These are phyloP conservation scores for Lepraria neglecta DNA, from an alignment of 495 filamentous ascomycete species.

Conservation along the genomic window DNA sequence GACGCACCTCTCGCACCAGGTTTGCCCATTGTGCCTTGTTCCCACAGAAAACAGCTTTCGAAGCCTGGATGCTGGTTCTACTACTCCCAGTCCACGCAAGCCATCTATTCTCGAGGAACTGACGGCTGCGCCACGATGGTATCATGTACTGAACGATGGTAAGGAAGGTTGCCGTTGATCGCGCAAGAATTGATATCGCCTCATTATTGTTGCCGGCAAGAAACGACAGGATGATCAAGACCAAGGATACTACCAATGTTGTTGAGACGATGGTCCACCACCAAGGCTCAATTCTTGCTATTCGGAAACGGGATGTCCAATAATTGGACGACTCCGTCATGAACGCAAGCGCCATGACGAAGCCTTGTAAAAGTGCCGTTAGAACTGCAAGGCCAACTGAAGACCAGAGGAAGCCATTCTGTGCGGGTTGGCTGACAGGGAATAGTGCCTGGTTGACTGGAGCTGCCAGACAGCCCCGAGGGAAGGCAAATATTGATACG, in stretches of 20 bases:
- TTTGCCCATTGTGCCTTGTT: conserved; percentile 1
- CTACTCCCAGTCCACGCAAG: conserved; percentile 13
- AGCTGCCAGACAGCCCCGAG: neutral
- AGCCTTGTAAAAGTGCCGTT: conserved; percentile 2
- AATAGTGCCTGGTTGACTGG: neutral
- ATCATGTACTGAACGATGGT: conserved; percentile 13
- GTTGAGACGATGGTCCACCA: conserved; percentile 3
- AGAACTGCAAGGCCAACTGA: conserved; percentile 1
- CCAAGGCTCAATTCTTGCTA: conserved; percentile 2
- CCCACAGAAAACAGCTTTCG: conserved; percentile 11
- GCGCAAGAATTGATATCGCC: neutral
- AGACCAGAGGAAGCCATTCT: conserved; percentile 9
- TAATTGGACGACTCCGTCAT: conserved; percentile 3
- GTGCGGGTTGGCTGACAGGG: conserved; percentile 7
- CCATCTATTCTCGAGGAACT: conserved; percentile 10
- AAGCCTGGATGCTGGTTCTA: conserved; percentile 8
- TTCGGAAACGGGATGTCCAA: conserved; percentile 5
- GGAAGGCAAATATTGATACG: neutral
- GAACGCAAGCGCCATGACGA: conserved; percentile 4
- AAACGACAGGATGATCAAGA: neutral
- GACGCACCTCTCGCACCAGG: neutral
- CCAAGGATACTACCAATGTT: neutral
- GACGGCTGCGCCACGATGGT: neutral
- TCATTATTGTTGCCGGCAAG: neutral
- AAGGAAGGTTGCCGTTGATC: neutral